phyloP scores from a whole-genome alignment of 2,329 filamentous ascomycete genomes.

The Trichoderma aggressivum region DNA sequence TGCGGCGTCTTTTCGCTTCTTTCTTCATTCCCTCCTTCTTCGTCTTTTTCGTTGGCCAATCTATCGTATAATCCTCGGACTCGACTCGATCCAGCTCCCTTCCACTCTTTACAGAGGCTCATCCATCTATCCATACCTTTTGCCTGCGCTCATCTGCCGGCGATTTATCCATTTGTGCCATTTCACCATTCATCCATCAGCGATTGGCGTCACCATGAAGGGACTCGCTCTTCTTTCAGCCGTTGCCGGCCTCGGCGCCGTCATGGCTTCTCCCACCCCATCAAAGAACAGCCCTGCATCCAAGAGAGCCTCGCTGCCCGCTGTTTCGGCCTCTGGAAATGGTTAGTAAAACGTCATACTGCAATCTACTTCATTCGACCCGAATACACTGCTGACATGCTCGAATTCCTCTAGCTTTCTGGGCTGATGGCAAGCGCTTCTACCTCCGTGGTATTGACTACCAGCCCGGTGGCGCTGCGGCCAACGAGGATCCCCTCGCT shows the following conservation, averaged over 20 bases:
- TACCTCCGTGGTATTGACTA: constrained; percentile 61
- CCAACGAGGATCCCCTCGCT: constrained; percentile 69
- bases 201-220: constrained; percentile 44
- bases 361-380: neutral
- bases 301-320: constrained; percentile 49
- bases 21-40: constrained; percentile 11
- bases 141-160: neutral
- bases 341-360: constrained; percentile 37
- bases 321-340: constrained; percentile 55
- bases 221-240: constrained; percentile 45
- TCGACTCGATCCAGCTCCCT: neutral
- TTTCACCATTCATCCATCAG: constrained; percentile 18
- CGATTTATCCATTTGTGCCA: neutral
- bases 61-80: constrained; percentile 10
- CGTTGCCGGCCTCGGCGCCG: constrained; percentile 45
- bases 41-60: constrained; percentile 13
- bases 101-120: constrained; percentile 5
- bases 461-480: constrained; percentile 58
- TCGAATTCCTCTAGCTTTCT: constrained; percentile 47
- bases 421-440: constrained; percentile 50
- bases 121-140: constrained; percentile 14
- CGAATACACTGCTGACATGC: neutral
- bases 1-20: constrained; percentile 29
- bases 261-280: constrained; percentile 48
- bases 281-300: constrained; percentile 46